These are phyloP conservation scores for Liriodendron chinense DNA, from an alignment of 164 flowering plant species.

Conservation along the genomic window DNA sequence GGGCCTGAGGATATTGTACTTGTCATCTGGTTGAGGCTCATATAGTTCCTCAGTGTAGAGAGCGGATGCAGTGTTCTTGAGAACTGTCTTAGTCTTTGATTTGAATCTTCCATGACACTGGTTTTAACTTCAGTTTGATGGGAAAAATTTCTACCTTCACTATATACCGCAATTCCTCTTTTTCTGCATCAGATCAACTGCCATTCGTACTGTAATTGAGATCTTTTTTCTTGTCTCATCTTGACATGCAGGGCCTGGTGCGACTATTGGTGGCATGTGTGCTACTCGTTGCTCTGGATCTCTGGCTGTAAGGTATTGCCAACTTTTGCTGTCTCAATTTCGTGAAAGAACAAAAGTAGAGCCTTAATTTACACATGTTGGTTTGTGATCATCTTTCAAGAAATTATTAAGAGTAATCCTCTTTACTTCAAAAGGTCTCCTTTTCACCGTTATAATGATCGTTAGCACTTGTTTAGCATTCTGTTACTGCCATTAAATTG, in stretches of 20 bases:
- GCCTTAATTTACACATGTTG: not conserved
- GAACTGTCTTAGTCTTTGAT: too few relatives aligned
- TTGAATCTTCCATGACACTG: too few relatives aligned
- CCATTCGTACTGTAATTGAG: not conserved
- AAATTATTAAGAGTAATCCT: not conserved
- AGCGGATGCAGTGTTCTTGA: too few relatives aligned
- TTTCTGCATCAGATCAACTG: not conserved
- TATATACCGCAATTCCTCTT: not conserved
- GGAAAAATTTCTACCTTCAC: not conserved
- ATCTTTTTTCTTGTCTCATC: conserved; percentile 5
- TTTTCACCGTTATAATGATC: not conserved
- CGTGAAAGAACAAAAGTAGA: not conserved
- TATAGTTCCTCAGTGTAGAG: too few relatives aligned
- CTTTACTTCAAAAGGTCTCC: not conserved
- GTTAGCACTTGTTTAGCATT: not conserved
- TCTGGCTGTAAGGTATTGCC: conserved; percentile 84
- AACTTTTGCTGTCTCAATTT: too few relatives aligned
- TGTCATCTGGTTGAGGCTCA: too few relatives aligned
- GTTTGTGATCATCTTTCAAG: not conserved
- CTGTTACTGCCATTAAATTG: not conserved
- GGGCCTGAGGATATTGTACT: too few relatives aligned
- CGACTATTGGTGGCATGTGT: conserved; percentile 99
- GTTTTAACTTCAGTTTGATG: too few relatives aligned
- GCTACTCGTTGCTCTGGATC: conserved; percentile 99
- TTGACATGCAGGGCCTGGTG: conserved; percentile 85